These are phyloP conservation scores for Cetradonia linearis DNA, from an alignment of 495 filamentous ascomycete genomes.

Conservation along the genomic window DNA sequence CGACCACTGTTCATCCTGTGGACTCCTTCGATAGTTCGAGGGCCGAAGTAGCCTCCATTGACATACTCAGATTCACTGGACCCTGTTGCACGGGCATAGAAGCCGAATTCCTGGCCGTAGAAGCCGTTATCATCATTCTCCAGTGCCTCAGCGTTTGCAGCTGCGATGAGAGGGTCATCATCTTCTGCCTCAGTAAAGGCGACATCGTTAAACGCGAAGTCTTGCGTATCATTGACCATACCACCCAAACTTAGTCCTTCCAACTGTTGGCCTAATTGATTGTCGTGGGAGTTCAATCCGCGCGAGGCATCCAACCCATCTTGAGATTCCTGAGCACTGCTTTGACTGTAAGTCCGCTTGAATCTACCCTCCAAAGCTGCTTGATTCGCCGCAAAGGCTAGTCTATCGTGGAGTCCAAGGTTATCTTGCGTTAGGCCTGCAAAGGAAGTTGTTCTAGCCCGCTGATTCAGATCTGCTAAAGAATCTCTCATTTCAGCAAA, in stretches of 20 bases:
- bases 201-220: conserved; percentile 44
- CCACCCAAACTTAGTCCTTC: conserved; percentile 26
- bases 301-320: conserved; percentile 39
- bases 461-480: conserved; percentile 17
- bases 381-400: conserved; percentile 66
- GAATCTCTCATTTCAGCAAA: conserved; percentile 21
- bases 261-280: conserved; percentile 36
- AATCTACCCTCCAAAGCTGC: conserved; percentile 64
- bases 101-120: conserved; percentile 97
- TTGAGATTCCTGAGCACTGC: conserved; percentile 21
- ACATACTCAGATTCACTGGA: conserved; percentile 43
- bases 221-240: conserved; percentile 28
- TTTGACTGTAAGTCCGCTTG: conserved; percentile 41
- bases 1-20: conserved; percentile 58
- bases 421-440: conserved; percentile 44
- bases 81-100: conserved; percentile 64
- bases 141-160: conserved; percentile 85
- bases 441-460: conserved; percentile 24
- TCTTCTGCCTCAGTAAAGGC: conserved; percentile 42
- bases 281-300: conserved; percentile 38
- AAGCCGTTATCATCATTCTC: conserved; percentile 86
- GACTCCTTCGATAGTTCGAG: conserved; percentile 51
- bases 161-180: conserved; percentile 86
- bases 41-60: conserved; percentile 87
- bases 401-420: conserved; percentile 62